phyloP scores from a whole-genome alignment of 805 yeast genomes.

The Huiozyma naganishii region DNA sequence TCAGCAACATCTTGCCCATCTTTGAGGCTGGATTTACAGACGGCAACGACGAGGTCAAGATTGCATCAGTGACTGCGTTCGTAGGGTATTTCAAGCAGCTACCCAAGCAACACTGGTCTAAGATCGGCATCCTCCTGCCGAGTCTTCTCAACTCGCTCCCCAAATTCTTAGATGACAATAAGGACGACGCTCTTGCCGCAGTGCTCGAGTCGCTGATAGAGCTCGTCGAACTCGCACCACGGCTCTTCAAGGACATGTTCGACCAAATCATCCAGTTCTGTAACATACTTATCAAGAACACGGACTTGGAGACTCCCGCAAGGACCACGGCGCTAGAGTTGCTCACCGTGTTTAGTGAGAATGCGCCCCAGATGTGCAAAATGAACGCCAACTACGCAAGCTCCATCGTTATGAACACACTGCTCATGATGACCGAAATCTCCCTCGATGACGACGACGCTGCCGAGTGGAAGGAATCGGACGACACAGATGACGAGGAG shows the following conservation, averaged over 20 bases:
- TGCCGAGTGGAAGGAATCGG: constrained; percentile 75
- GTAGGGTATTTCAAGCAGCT: constrained; percentile 77
- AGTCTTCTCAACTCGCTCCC: constrained; percentile 79
- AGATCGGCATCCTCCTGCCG: constrained; percentile 71
- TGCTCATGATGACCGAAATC: constrained; percentile 85
- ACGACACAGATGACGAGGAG: constrained; percentile 69
- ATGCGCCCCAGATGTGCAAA: constrained; percentile 92
- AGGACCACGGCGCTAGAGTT: constrained; percentile 84
- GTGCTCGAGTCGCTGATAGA: constrained; percentile 88
- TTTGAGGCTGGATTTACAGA: constrained; percentile 79
- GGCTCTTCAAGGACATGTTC: constrained; percentile 86
- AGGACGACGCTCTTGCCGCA: constrained; percentile 70
- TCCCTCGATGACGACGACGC: constrained; percentile 83
- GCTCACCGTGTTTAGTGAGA: constrained; percentile 82
- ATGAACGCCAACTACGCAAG: constrained; percentile 61
- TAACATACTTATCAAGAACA: constrained; percentile 70
- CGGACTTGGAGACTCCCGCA: constrained; percentile 66
- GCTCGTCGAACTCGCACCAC: constrained; percentile 86
- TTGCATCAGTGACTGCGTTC: constrained; percentile 86
- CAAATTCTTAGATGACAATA: constrained; percentile 65
- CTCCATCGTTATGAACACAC: constrained; percentile 59
- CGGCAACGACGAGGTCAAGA: constrained; percentile 67
- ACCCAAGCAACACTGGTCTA: constrained; percentile 71
- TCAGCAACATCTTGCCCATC: constrained; percentile 49
- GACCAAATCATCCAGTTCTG: constrained; percentile 79